phyloP scores from a whole-genome alignment of 2,329 filamentous ascomycete genomes.

The Aspergillus sp. region DNA sequence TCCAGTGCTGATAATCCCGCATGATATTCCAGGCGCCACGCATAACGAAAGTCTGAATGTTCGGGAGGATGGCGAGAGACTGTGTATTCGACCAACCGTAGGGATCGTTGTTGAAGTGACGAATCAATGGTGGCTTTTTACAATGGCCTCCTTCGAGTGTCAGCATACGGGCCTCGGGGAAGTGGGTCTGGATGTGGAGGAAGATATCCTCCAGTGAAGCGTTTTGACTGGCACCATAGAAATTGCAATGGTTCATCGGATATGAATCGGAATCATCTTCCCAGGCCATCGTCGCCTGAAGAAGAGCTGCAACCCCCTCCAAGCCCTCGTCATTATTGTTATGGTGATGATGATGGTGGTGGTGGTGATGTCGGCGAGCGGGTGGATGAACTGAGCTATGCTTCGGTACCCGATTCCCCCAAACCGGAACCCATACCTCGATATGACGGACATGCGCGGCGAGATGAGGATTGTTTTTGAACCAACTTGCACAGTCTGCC shows the following conservation, averaged over 20 bases:
- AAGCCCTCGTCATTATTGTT: slow-evolving; percentile 16
- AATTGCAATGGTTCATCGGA: slow-evolving; percentile 22
- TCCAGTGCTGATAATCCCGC: slow-evolving; percentile 57
- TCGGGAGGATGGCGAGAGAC: slow-evolving; percentile 44
- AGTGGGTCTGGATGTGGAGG: slow-evolving; percentile 51
- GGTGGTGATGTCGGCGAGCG: slow-evolving; percentile 14
- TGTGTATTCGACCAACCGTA: slow-evolving; percentile 22
- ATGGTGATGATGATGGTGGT: slow-evolving; percentile 4
- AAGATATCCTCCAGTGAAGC: slow-evolving; percentile 66
- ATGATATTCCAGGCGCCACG: slow-evolving; percentile 74
- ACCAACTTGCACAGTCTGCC: slow-evolving; percentile 55
- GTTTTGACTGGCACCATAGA: slow-evolving; percentile 48
- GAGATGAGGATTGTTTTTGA: slow-evolving; percentile 53
- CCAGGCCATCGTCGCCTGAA: slow-evolving; percentile 20
- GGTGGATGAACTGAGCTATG: slow-evolving; percentile 35
- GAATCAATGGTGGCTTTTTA: slow-evolving; percentile 65
- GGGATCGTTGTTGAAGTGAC: slow-evolving; percentile 44
- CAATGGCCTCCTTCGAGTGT: slow-evolving; percentile 72
- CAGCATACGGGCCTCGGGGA: slow-evolving; percentile 58
- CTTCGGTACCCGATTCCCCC: slow-evolving; percentile 48
- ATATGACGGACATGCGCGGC: slow-evolving; percentile 62
- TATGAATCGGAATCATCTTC: slow-evolving; percentile 22
- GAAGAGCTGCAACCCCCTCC: slow-evolving; percentile 15
- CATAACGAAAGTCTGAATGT: slow-evolving; percentile 62
- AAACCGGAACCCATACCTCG: slow-evolving; percentile 73